Percentiles rank a stretch among this genome's conserved stretches.
These are phyloP conservation scores for Stachybotrys chartarum DNA, from an alignment of 2,329 filamentous ascomycete genomes.

Conservation along the genomic window DNA sequence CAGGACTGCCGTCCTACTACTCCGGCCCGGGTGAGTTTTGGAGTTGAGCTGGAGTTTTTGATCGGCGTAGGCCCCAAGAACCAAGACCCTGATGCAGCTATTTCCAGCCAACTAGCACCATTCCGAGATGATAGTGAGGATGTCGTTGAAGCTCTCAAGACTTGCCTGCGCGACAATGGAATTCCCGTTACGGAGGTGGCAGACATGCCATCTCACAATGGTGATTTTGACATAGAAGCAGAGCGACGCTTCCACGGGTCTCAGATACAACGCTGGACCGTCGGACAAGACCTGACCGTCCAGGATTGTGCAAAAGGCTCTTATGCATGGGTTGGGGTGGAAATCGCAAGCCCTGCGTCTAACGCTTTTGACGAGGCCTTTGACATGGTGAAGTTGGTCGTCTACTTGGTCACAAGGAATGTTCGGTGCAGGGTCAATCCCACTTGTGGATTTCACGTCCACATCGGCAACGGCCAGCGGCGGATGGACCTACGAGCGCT, in stretches of 20 bases:
- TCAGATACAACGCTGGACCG: not conserved
- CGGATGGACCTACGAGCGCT: constrained; percentile 18
- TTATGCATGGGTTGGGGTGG: constrained; percentile 16
- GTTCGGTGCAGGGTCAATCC: constrained; percentile 25
- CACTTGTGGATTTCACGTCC: constrained; percentile 27
- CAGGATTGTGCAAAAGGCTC: not conserved
- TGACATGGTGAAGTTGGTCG: constrained; percentile 18
- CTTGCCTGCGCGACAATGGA: not conserved
- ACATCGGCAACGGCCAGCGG: constrained; percentile 25
- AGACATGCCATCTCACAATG: too few relatives aligned
- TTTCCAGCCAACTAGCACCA: not conserved
- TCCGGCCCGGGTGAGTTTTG: not conserved
- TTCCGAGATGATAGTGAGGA: not conserved
- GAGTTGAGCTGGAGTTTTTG: not conserved
- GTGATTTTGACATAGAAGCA: too few relatives aligned
- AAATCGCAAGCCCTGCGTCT: constrained; percentile 25
- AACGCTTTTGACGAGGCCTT: constrained; percentile 20
- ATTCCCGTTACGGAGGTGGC: not conserved
- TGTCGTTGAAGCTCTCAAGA: not conserved
- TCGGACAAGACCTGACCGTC: not conserved
- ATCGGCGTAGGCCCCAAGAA: not conserved
- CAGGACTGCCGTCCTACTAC: not conserved
- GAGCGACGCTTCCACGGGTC: not conserved
- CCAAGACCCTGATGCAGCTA: not conserved
- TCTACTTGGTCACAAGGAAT: constrained; percentile 21